Percentiles rank a stretch among this genome's conserved stretches.
Evolutionary conservation across 768 basidiomycete genomes (phyloP).

Genomic region (Nevesoporus exiguus): DNA sequence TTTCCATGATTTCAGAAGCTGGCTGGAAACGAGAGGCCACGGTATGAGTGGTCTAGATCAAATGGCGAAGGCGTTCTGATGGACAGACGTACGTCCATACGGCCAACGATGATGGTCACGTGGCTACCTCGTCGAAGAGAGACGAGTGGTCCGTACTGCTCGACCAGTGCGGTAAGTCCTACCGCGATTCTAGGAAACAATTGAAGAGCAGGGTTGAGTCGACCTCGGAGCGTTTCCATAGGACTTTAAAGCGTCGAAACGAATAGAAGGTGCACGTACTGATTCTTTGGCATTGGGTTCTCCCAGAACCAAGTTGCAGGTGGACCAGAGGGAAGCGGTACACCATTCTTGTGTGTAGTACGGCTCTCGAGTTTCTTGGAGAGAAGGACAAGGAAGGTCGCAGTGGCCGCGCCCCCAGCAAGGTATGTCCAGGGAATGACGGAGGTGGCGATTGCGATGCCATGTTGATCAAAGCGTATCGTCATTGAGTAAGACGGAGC

Average conservation of each 20-base stretch:
- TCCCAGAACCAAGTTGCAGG: conserved; percentile 26
- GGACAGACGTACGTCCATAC: conserved; percentile 24
- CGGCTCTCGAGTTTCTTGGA: neutral
- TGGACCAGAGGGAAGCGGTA: conserved; percentile 26
- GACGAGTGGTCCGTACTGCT: conserved; percentile 56
- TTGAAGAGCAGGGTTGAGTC: neutral
- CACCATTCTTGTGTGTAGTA: neutral
- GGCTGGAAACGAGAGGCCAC: no score
- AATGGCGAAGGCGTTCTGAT: no score
- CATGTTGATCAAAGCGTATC: neutral
- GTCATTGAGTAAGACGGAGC: neutral
- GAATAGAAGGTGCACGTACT: no score
- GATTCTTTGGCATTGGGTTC: conserved; percentile 20
- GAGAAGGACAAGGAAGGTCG: neutral
- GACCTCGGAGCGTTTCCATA: no score
- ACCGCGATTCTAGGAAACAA: conserved; percentile 13
- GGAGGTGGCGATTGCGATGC: neutral
- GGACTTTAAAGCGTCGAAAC: conserved; percentile 16
- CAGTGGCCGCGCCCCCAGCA: conserved; percentile 1
- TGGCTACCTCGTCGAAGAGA: conserved; percentile 45
- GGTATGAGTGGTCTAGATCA: no score
- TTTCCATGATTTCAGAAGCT: conserved; percentile 62
- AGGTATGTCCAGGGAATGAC: neutral
- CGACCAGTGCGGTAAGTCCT: conserved; percentile 48
- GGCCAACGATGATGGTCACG: conserved; percentile 18